Percentiles rank a stretch among this genome's conserved stretches.
phyloP scores from a whole-genome alignment of 1,284 basidiomycete genomes.

The Ceratobasidium sp. region DNA sequence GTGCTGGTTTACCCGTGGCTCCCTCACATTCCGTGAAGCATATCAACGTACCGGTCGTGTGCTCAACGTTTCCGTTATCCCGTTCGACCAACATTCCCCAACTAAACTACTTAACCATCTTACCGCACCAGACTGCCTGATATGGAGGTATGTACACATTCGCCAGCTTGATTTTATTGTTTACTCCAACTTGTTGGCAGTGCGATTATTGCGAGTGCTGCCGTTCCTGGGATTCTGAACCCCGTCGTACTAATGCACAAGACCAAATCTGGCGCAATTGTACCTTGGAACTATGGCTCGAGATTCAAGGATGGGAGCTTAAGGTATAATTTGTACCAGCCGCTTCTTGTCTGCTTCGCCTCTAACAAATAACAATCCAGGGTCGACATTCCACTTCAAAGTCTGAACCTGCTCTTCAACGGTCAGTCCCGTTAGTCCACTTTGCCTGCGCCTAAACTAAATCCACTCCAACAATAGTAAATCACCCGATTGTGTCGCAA shows the following conservation, averaged over 20 bases:
- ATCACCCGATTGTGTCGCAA: slow-evolving; percentile 94
- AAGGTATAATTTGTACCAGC: slow-evolving; percentile 59
- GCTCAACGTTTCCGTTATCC: slow-evolving; percentile 95
- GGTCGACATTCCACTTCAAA: slow-evolving; percentile 95
- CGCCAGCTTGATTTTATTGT: slow-evolving; percentile 50
- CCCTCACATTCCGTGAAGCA: slow-evolving; percentile 95
- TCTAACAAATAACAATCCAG: slow-evolving; percentile 53
- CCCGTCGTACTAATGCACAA: slow-evolving; percentile 95
- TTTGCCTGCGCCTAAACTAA: background rate
- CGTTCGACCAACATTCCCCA: slow-evolving; percentile 94
- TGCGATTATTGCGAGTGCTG: slow-evolving; percentile 81
- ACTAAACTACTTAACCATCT: slow-evolving; percentile 96
- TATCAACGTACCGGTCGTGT: slow-evolving; percentile 93
- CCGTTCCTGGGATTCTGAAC: slow-evolving; percentile 86
- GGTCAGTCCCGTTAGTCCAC: slow-evolving; percentile 56
- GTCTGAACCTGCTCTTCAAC: slow-evolving; percentile 93
- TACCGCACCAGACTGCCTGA: slow-evolving; percentile 87
- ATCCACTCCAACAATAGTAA: slow-evolving; percentile 65
- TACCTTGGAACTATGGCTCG: slow-evolving; percentile 95
- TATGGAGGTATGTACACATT: slow-evolving; percentile 60
- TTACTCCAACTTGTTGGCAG: slow-evolving; percentile 68
- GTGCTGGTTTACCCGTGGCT: slow-evolving; percentile 92
- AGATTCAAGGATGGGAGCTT: slow-evolving; percentile 92
- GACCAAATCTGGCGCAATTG: slow-evolving; percentile 79
- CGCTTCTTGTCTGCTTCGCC: background rate